Conservation (phyloP, 352 stramenopile genomes). For the Pythium sp. region DNA sequence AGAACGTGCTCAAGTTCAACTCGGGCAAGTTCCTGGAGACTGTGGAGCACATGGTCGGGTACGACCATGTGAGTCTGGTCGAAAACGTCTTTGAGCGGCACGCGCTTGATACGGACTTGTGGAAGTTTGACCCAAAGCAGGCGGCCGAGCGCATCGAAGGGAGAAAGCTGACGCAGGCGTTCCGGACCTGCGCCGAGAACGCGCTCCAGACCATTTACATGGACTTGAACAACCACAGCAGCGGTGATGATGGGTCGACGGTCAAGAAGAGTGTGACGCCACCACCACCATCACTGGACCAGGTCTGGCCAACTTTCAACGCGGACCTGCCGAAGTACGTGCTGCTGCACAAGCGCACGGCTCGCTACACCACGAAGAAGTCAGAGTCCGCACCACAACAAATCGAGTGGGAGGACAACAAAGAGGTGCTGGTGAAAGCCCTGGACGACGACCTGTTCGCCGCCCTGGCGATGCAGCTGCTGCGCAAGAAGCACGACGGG, state of each 20-base stretch:
- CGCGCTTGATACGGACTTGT: conserved; percentile 30
- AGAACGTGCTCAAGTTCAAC: conserved; percentile 61
- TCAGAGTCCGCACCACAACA: not conserved
- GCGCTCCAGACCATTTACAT: conserved; percentile 28
- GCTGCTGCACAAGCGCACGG: conserved; percentile 55
- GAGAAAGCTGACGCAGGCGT: conserved; percentile 27
- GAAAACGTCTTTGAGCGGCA: conserved; percentile 40
- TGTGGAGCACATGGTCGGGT: conserved; percentile 49
- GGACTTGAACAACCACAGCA: conserved; percentile 9
- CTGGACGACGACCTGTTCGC: conserved; percentile 28
- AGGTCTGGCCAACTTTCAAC: conserved; percentile 48
- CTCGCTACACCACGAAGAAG: conserved; percentile 35
- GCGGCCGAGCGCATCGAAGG: conserved; percentile 15
- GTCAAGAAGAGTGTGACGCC: not conserved
- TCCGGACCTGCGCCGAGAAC: conserved; percentile 32
- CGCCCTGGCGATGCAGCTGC: conserved; percentile 33
- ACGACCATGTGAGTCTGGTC: conserved; percentile 26
- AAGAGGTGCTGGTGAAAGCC: conserved; percentile 20
- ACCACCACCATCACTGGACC: conserved; percentile 20
- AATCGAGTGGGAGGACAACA: conserved; percentile 35
- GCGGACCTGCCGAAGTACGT: conserved; percentile 53
- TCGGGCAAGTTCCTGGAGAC: conserved; percentile 32
- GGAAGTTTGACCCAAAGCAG: conserved; percentile 28
- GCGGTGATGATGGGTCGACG: not conserved
- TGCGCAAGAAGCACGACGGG: conserved; percentile 51